Evolutionary conservation across 371 early-diverging fungal genomes (phyloP).

Genomic region (Coemansia sp.): DNA sequence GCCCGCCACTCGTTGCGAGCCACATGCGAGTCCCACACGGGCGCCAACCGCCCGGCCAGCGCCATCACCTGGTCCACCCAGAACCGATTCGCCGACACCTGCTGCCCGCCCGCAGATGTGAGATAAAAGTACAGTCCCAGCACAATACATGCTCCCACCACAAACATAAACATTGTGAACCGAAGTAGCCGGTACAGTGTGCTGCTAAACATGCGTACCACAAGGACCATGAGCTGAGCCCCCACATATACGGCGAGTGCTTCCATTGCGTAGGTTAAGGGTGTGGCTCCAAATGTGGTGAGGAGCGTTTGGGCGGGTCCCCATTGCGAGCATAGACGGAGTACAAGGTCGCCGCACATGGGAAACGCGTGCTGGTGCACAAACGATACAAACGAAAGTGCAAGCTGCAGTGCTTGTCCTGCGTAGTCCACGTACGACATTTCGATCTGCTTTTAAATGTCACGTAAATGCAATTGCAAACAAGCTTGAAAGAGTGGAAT

Average conservation of each 20-base stretch:
- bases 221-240: slow-evolving; percentile 1
- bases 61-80: slow-evolving; percentile 26
- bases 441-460: not conserved
- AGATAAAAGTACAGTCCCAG: slow-evolving; percentile 41
- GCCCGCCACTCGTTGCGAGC: not conserved
- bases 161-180: slow-evolving; percentile 4
- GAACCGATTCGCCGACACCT: slow-evolving; percentile 6
- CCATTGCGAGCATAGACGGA: slow-evolving; percentile 24
- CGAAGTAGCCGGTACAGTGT: slow-evolving; percentile 42
- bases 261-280: slow-evolving; percentile 21
- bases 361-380: slow-evolving; percentile 27
- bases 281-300: slow-evolving; percentile 12
- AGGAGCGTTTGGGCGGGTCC: slow-evolving; percentile 19
- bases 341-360: slow-evolving; percentile 18
- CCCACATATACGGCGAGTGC: slow-evolving; percentile 9
- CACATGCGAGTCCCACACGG: slow-evolving; percentile 14
- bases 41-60: slow-evolving; percentile 13
- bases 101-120: slow-evolving; percentile 14
- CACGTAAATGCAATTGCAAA: not conserved
- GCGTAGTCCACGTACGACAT: slow-evolving; percentile 26
- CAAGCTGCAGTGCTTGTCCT: slow-evolving; percentile 3
- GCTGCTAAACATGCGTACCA: slow-evolving; percentile 28
- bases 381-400: not conserved
- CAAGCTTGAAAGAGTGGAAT: not conserved
- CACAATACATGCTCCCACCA: slow-evolving; percentile 13